Base-by-base conservation (phyloP, 495 filamentous ascomycete species). In the Hypoxylon cercidicola region DNA sequence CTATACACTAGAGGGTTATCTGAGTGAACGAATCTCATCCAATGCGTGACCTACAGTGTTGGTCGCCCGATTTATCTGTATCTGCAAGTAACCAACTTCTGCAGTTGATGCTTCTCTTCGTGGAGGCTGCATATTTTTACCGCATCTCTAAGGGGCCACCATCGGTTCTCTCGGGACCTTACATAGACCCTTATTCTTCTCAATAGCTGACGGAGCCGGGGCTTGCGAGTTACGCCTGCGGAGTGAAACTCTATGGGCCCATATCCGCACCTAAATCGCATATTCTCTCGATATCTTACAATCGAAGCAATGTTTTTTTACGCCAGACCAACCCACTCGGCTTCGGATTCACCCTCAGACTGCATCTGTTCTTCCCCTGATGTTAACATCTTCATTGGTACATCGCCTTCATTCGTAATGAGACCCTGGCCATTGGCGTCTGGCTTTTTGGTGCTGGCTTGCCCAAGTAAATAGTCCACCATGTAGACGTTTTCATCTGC, bases 401-500 rank as follows among this genome's bases (percentile, higher is more conserved):
- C 10, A 48, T 55, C 59, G 28, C 63, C 64, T 34, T 60, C 59
- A 62, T 71, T n/a, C 52, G 53, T 25, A 16, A 58, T 54, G 19
- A 34, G 16, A 37, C 55, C 15, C 21, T 59, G 15, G 28, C 43
- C 44, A 28, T 59, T 59, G 16, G 51, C 23, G 12, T 41, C 57
- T 23, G 35, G 21, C 60, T 58, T 61, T 23, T 65, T 71, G 6
- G 53, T 68, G 34, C 41, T 62, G 10, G 75, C 77, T 61, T 83
- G 81, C 0, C 76, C 76, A 9, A 83, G 76, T 48, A 99, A 79
- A 74, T 93, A 98, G 60, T 95, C 91, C 30, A 97, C 84, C 69
- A 87, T 87, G 73, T 93, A 94, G 21, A 87, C 77, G 69, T 98
- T 98, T 74, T 92, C 90, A 71, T 97, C 93, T 1, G 90, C 91